Conservation (phyloP, 306 rosid species). For the Trifolium pratense region DNA sequence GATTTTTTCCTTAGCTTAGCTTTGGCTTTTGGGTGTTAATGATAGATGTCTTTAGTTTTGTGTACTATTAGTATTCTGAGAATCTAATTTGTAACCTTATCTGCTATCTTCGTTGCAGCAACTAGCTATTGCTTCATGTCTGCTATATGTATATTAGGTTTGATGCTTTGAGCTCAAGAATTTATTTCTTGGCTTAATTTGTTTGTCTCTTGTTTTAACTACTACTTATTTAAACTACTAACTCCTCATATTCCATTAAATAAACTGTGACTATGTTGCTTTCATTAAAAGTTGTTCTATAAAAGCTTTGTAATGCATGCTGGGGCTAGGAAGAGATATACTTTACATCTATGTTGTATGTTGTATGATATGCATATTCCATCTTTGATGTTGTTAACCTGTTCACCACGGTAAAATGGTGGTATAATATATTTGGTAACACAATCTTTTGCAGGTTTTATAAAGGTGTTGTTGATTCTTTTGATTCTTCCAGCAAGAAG, state of each 20-base stretch:
- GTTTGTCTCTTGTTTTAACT: slow-evolving; percentile 20
- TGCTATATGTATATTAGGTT: background rate
- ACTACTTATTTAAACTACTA: background rate
- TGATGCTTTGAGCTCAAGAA: slow-evolving; percentile 4
- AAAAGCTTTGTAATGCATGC: slow-evolving; percentile 21
- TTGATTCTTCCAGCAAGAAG: slow-evolving; percentile 55
- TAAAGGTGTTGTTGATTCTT: slow-evolving; percentile 61
- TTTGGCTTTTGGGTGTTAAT: slow-evolving; percentile 9
- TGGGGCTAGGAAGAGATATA: slow-evolving; percentile 2
- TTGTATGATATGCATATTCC: slow-evolving; percentile 18
- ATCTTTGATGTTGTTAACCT: slow-evolving; percentile 4
- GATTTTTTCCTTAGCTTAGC: background rate
- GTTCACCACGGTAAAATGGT: background rate
- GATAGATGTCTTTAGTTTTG: slow-evolving; percentile 10
- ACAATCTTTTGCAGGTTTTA: slow-evolving; percentile 66
- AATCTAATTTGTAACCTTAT: background rate
- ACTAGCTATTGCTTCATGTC: background rate
- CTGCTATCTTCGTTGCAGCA: background rate
- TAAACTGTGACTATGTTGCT: background rate
- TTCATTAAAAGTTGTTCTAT: slow-evolving; percentile 19
- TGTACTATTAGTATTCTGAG: slow-evolving; percentile 3
- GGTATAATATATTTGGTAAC: slow-evolving; percentile 13
- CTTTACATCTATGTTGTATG: slow-evolving; percentile 8
- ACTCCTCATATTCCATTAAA: slow-evolving; percentile 21
- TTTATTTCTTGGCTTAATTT: slow-evolving; percentile 12